Percentiles rank a stretch among this genome's conserved stretches.
phyloP scores from a whole-genome alignment of 148 eudicot genomes.

The Arctostaphylos glauca region DNA sequence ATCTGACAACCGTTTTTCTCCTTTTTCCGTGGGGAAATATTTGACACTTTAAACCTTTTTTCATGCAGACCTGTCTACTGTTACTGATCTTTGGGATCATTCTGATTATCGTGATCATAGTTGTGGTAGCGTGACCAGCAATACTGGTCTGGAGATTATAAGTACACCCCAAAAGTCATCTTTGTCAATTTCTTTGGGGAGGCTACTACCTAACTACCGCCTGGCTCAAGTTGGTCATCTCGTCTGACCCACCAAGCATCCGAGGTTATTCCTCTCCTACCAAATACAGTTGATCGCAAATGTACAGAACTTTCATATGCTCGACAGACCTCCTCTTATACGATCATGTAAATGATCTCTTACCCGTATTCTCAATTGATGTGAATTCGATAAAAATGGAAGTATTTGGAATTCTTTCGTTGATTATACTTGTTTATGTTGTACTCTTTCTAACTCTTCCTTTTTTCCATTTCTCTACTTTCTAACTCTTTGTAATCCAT shows the following conservation, averaged over 20 bases:
- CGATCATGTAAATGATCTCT: neutral
- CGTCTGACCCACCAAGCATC: neutral
- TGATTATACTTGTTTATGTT: neutral
- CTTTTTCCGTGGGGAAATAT: neutral
- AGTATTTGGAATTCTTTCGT: neutral
- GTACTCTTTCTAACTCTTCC: neutral
- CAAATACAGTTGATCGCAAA: neutral
- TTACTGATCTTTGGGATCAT: constrained; percentile 20
- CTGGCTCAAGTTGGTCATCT: neutral
- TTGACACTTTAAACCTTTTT: constrained; percentile 4
- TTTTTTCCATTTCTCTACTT: neutral
- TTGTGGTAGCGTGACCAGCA: constrained; percentile 16
- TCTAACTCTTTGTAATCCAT: neutral
- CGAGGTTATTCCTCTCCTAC: neutral
- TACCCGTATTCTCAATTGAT: neutral
- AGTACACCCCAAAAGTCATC: neutral
- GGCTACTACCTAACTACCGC: neutral
- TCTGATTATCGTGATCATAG: constrained; percentile 18
- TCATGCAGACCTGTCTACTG: constrained; percentile 21
- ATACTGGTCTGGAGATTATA: neutral
- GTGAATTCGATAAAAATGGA: neutral
- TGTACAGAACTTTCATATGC: neutral
- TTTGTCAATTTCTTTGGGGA: constrained; percentile 33
- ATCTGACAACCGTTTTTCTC: neutral
- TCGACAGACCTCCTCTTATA: neutral